Conservation (phyloP, 2,329 filamentous ascomycete genomes). For the Fusarium clavum region DNA sequence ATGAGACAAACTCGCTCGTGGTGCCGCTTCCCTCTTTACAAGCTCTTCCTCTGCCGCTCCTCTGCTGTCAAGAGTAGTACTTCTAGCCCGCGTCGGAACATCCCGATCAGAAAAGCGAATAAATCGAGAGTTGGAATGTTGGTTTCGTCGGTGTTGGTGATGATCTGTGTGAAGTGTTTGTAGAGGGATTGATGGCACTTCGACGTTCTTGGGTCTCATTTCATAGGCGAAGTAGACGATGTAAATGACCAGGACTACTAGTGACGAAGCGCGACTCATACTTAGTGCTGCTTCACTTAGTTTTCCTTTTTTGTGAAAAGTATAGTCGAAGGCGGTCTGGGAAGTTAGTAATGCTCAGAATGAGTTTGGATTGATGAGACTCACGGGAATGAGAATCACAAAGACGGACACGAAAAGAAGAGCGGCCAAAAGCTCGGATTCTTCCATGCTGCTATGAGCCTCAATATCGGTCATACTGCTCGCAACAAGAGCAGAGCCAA, state of each 20-base stretch:
- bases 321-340: conserved; percentile 57
- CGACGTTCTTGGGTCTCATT: conserved; percentile 70
- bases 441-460: conserved; percentile 58
- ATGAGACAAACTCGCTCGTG: conserved; percentile 35
- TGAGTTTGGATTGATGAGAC: background rate
- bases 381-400: conserved; percentile 53
- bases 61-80: conserved; percentile 29
- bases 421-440: conserved; percentile 52
- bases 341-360: background rate
- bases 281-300: conserved; percentile 73
- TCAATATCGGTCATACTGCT: conserved; percentile 76
- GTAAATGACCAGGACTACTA: conserved; percentile 80
- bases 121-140: conserved; percentile 35
- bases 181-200: conserved; percentile 78
- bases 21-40: conserved; percentile 10
- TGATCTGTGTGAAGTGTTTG: conserved; percentile 63
- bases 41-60: conserved; percentile 17
- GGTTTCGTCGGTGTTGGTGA: conserved; percentile 17
- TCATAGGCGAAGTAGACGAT: conserved; percentile 80
- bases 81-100: conserved; percentile 21
- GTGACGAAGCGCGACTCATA: conserved; percentile 81
- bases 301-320: conserved; percentile 67
- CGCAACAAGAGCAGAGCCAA: conserved; percentile 79
- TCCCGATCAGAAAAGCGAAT: conserved; percentile 50
- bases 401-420: conserved; percentile 55